phyloP scores from a whole-genome alignment of 2,329 filamentous ascomycete genomes.

The Bisporella sp. region DNA sequence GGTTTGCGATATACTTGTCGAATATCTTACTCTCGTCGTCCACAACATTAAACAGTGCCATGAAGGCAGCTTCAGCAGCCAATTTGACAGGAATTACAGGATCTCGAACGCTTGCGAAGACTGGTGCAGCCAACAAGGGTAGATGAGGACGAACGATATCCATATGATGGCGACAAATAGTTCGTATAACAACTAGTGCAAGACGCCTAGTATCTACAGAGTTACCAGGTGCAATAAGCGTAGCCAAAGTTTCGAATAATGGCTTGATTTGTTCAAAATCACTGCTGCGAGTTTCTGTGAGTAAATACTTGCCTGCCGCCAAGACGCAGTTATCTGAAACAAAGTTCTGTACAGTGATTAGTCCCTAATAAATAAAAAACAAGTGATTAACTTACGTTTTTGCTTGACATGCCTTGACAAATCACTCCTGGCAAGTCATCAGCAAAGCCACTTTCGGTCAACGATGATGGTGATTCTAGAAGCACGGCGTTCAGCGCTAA shows the following conservation, averaged over 20 bases:
- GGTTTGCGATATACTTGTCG: conserved; percentile 77
- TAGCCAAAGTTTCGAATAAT: conserved; percentile 72
- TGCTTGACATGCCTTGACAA: conserved; percentile 70
- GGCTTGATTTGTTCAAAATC: conserved; percentile 71
- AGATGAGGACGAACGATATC: conserved; percentile 80
- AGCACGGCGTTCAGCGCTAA: conserved; percentile 85
- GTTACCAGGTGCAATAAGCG: conserved; percentile 68
- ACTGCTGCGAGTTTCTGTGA: conserved; percentile 58
- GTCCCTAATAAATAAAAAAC: background rate
- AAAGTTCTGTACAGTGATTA: conserved; percentile 50
- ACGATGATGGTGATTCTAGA: conserved; percentile 65
- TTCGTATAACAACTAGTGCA: conserved; percentile 80
- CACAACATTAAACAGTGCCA: conserved; percentile 83
- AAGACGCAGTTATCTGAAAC: conserved; percentile 84
- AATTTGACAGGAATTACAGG: conserved; percentile 92
- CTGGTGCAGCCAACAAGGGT: conserved; percentile 66
- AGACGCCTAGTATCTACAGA: conserved; percentile 80
- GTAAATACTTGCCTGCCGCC: conserved; percentile 83
- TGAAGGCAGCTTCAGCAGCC: conserved; percentile 87
- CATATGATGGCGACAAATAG: conserved; percentile 70
- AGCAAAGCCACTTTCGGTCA: conserved; percentile 58
- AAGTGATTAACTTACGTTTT: conserved; percentile 51
- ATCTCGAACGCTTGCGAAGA: conserved; percentile 88
- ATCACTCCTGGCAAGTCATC: conserved; percentile 74
- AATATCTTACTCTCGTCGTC: conserved; percentile 82